Percentiles rank a stretch among this genome's conserved stretches.
These are phyloP conservation scores for Basidiobolus meristosporus DNA, from an alignment of 371 early-diverging fungal genomes.

Conservation along the genomic window DNA sequence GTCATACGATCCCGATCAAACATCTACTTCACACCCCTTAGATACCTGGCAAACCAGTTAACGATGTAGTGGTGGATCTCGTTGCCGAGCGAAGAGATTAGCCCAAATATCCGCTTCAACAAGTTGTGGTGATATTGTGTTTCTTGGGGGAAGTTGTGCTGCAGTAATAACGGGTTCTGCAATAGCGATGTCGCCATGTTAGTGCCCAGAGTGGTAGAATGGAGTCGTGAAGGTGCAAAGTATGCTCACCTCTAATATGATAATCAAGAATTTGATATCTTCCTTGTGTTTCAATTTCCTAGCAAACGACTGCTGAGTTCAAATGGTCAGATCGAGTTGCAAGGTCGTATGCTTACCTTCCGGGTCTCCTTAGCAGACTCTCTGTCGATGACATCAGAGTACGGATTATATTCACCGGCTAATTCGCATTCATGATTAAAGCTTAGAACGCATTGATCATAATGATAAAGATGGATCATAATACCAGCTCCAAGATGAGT, in stretches of 20 bases:
- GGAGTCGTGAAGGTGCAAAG: not conserved
- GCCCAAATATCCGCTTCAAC: constrained; percentile 45
- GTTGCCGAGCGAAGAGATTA: constrained; percentile 49
- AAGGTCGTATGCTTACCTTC: constrained; percentile 20
- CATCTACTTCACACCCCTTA: not conserved
- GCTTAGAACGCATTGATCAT: constrained; percentile 11
- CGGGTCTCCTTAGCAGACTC: constrained; percentile 53
- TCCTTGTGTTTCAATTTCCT: constrained; percentile 17
- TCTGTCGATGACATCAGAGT: constrained; percentile 65
- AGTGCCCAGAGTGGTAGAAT: not conserved
- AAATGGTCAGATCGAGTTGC: not conserved
- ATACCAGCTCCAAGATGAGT: constrained; percentile 40
- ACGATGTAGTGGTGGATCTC: constrained; percentile 59
- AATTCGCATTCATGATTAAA: not conserved
- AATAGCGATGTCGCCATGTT: not conserved
- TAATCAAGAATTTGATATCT: constrained; percentile 62
- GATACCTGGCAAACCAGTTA: constrained; percentile 59
- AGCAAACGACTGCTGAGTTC: not conserved
- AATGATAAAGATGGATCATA: constrained; percentile 1
- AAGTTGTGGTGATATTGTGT: constrained; percentile 49
- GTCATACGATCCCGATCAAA: not conserved
- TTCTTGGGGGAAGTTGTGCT: constrained; percentile 41
- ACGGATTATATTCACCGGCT: constrained; percentile 36
- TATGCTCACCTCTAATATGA: constrained; percentile 52
- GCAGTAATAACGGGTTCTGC: constrained; percentile 48